Conservation (phyloP, 192 early-diverging fungal species). For the Backusella westeae region DNA sequence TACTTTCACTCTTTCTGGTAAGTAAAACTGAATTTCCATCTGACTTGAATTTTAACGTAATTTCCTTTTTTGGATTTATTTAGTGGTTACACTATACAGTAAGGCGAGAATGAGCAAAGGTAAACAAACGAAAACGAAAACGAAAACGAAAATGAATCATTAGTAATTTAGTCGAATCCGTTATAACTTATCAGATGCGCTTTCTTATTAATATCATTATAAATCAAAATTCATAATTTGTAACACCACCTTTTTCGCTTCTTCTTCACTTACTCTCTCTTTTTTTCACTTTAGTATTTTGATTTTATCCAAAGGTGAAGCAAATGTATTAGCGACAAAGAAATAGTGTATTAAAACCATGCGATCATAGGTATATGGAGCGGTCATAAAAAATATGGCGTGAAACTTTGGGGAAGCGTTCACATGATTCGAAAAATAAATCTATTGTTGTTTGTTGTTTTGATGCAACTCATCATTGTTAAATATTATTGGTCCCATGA, state of each 20-base stretch:
- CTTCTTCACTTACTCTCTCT: not conserved
- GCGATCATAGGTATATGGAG: not conserved
- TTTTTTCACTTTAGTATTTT: not conserved
- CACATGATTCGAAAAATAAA: not conserved
- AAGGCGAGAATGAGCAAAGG: not conserved
- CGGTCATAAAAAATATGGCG: not conserved
- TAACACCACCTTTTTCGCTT: not conserved
- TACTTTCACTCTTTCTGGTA: too few species aligned
- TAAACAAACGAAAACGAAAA: not conserved
- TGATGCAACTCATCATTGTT: not conserved
- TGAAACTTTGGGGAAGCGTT: not conserved
- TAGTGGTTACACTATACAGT: too few species aligned
- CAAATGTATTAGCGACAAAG: not conserved
- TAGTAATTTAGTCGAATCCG: not conserved
- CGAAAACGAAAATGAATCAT: constrained; percentile 2
- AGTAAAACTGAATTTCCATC: too few species aligned
- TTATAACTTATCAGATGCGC: not conserved
- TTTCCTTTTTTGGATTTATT: too few species aligned
- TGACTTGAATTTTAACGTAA: too few species aligned
- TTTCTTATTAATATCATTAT: not conserved
- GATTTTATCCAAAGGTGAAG: not conserved
- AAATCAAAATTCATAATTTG: not conserved
- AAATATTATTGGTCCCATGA: constrained; percentile 2
- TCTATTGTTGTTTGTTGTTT: not conserved
- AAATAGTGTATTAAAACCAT: not conserved